A percentile compares a stretch with the other conserved stretches of the same genome.
Conservation (phyloP, 495 filamentous ascomycete genomes). For the Aspergillus egyptiacus region DNA sequence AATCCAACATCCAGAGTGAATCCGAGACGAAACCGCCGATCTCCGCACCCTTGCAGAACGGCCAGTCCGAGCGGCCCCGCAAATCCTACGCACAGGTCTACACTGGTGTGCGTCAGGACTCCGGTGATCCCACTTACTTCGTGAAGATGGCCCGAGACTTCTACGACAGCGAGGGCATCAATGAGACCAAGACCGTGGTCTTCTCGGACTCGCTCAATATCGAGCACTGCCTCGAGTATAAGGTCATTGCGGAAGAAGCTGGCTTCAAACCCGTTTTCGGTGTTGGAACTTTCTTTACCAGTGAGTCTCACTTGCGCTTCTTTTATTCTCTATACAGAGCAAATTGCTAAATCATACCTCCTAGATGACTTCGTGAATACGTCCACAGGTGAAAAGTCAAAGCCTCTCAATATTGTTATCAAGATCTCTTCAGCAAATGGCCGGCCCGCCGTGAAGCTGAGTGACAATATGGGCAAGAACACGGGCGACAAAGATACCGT, state of each 20-base stretch:
- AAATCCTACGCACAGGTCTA: slow-evolving; percentile 80
- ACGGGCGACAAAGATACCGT: slow-evolving; percentile 79
- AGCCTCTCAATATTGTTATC: slow-evolving; percentile 96
- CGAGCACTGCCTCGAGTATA: slow-evolving; percentile 86
- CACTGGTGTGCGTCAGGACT: slow-evolving; percentile 87
- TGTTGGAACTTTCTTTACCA: slow-evolving; percentile 91
- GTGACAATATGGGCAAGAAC: slow-evolving; percentile 95
- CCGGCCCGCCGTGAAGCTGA: slow-evolving; percentile 86
- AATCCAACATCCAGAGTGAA: slow-evolving; percentile 23
- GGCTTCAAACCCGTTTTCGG: slow-evolving; percentile 84
- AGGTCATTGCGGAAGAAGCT: slow-evolving; percentile 66
- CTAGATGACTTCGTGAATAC: slow-evolving; percentile 71
- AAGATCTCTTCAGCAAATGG: slow-evolving; percentile 83
- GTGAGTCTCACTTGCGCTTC: slow-evolving; percentile 30
- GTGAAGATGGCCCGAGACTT: slow-evolving; percentile 80
- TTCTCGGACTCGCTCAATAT: slow-evolving; percentile 95
- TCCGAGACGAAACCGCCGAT: slow-evolving; percentile 27
- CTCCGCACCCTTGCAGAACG: slow-evolving; percentile 18
- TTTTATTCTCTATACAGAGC: neutral
- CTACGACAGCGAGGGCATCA: slow-evolving; percentile 71
- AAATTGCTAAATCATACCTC: neutral
- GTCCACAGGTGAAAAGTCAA: slow-evolving; percentile 69
- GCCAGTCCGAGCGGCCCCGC: slow-evolving; percentile 4
- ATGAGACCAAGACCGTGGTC: slow-evolving; percentile 83
- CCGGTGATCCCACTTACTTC: slow-evolving; percentile 79